phyloP scores from a whole-genome alignment of 169 alveolate genomes.

The Eimeria tenella region DNA sequence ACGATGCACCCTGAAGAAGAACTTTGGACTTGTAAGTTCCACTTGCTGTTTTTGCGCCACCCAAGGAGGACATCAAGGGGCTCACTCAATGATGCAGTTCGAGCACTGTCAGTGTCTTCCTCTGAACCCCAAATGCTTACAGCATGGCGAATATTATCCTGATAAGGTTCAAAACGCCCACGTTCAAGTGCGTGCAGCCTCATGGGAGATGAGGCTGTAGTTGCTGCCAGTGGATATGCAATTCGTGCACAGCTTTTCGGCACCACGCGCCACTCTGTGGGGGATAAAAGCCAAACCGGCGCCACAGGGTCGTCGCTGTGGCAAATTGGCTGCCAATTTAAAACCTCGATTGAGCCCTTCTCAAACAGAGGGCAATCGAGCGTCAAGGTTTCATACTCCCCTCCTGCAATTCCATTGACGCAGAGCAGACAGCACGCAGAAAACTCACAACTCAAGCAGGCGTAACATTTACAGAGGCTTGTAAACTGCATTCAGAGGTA shows the following conservation, averaged over 20 bases:
- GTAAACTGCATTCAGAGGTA: background rate
- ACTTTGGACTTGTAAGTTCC: background rate
- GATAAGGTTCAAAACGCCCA: constrained; percentile 8
- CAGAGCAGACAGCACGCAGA: background rate
- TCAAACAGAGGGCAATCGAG: constrained; percentile 80
- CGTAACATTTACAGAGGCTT: background rate
- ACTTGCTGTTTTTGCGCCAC: background rate
- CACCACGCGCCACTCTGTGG: constrained; percentile 26
- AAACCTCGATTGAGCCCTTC: constrained; percentile 7
- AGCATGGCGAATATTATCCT: constrained; percentile 6
- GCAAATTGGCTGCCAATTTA: constrained; percentile 36
- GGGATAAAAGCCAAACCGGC: constrained; percentile 58
- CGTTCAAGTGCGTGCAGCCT: background rate
- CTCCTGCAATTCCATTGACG: constrained; percentile 86
- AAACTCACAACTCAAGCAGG: background rate
- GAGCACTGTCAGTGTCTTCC: background rate
- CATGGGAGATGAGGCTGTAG: background rate
- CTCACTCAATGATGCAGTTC: background rate
- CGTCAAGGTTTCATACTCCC: constrained; percentile 98
- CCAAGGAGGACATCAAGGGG: background rate
- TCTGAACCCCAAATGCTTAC: constrained; percentile 10
- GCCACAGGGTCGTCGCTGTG: constrained; percentile 65
- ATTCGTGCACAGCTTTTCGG: background rate
- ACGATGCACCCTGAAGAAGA: background rate
- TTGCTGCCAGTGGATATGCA: background rate